Percentiles rank a stretch among this genome's conserved stretches.
phyloP scores from a whole-genome alignment of 192 early-diverging fungal genomes.

The Umbelopsis isabellina region DNA sequence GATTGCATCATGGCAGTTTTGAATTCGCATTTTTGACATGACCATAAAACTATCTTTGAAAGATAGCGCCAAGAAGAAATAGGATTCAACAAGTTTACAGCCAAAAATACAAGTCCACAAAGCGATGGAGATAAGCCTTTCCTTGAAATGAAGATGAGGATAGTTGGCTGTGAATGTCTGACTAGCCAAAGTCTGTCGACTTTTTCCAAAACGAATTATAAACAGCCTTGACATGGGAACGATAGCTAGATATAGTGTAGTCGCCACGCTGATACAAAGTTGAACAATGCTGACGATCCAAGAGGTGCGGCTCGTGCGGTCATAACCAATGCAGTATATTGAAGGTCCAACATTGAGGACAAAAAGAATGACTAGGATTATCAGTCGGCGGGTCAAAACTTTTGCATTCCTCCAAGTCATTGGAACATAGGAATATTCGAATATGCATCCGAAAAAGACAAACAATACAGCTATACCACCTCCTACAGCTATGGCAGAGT shows the following conservation, averaged over 20 bases:
- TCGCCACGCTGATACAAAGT: constrained; percentile 68
- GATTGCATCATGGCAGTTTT: constrained; percentile 63
- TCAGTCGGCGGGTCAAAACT: constrained; percentile 54
- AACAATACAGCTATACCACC: constrained; percentile 70
- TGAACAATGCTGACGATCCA: constrained; percentile 68
- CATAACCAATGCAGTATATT: constrained; percentile 58
- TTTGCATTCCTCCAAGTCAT: constrained; percentile 58
- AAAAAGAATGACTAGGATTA: constrained; percentile 64
- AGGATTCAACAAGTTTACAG: constrained; percentile 80
- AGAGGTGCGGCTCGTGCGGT: constrained; percentile 47
- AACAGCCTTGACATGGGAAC: constrained; percentile 68
- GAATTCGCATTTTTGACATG: constrained; percentile 48
- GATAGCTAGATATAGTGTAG: constrained; percentile 67
- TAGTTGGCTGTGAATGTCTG: constrained; percentile 78
- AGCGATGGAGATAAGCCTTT: constrained; percentile 70
- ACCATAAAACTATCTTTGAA: constrained; percentile 76
- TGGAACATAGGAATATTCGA: constrained; percentile 77
- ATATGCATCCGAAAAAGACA: constrained; percentile 64
- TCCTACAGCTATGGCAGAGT: constrained; percentile 70
- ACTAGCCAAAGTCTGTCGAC: constrained; percentile 48
- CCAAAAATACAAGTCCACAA: constrained; percentile 76
- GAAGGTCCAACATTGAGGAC: constrained; percentile 68
- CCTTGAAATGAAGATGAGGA: constrained; percentile 63
- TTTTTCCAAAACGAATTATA: constrained; percentile 3
- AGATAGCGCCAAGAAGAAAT: constrained; percentile 80